These are phyloP conservation scores for Oryza rufipogon DNA, from an alignment of 176 grass and related monocot genomes.

Conservation along the genomic window DNA sequence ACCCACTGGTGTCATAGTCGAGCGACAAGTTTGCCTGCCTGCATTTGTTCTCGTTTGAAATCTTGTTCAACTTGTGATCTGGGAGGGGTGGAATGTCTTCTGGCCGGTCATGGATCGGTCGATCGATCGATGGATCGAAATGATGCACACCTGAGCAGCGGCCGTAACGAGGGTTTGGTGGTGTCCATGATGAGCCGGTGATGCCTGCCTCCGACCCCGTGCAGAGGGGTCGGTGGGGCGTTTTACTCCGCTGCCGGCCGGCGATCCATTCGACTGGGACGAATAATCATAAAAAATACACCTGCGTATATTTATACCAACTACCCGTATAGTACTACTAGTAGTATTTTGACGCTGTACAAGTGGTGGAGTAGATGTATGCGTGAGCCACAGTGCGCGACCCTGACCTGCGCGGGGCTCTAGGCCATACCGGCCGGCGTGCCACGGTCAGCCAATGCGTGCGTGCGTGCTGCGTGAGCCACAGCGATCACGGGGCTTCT, in stretches of 20 bases:
- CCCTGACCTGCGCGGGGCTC: not conserved
- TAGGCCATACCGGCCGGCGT: constrained; percentile 34
- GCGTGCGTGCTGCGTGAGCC: not conserved
- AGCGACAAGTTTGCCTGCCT: not conserved
- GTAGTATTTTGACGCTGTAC: not conserved
- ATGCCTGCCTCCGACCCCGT: not conserved
- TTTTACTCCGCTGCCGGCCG: constrained; percentile 22
- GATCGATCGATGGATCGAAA: no score
- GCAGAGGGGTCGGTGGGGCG: not conserved
- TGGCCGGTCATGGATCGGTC: no score
- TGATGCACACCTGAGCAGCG: not conserved
- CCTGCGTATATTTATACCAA: not conserved
- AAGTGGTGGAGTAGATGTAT: not conserved
- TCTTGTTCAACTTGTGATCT: not conserved
- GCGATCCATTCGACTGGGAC: not conserved
- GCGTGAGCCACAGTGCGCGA: constrained; percentile 1
- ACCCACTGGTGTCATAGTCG: not conserved
- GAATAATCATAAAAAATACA: not conserved
- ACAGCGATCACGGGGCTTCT: constrained; percentile 13
- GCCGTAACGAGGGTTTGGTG: not conserved
- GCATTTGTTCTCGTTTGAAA: not conserved
- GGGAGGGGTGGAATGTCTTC: not conserved
- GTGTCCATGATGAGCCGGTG: constrained; percentile 6
- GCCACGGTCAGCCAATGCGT: not conserved
- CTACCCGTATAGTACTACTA: not conserved